Conservation (phyloP, 208 protist species). For the Crithidia bombi region DNA sequence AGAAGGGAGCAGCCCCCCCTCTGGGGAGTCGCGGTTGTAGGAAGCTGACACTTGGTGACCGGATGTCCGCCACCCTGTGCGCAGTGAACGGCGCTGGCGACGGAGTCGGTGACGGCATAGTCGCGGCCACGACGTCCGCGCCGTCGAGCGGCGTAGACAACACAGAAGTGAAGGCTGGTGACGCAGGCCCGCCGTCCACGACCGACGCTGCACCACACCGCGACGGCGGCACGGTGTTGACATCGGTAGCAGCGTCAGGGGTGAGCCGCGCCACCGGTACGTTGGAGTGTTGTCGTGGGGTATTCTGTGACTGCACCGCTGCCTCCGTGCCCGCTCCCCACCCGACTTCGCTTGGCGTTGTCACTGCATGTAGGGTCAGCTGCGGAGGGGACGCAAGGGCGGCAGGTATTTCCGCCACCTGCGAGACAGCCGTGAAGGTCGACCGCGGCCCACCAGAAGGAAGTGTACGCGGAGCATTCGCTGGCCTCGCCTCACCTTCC, state of each 20-base stretch:
- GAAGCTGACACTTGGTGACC: slow-evolving; percentile 13
- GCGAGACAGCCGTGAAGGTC: neutral
- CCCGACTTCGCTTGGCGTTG: neutral
- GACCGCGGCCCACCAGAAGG: no score
- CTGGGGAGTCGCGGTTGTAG: neutral
- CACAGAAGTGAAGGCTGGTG: slow-evolving; percentile 22
- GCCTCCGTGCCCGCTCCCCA: no score
- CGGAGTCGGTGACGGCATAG: no score
- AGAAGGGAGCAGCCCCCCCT: neutral
- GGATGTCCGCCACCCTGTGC: no score
- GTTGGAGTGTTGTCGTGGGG: neutral
- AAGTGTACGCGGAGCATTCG: neutral
- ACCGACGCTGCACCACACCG: neutral
- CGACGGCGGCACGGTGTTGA: neutral
- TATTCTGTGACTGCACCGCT: no score
- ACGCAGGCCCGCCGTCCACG: neutral
- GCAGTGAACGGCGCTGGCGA: no score
- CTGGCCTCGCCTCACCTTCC: neutral
- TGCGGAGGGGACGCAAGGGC: neutral
- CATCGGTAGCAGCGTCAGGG: neutral
- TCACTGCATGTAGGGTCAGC: neutral
- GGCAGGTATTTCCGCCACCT: neutral
- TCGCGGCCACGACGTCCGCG: no score
- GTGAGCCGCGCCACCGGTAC: neutral
- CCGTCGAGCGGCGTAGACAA: slow-evolving; percentile 4